These are phyloP conservation scores for Colletotrichum siamense DNA, from an alignment of 2,329 filamentous ascomycete species.

Conservation along the genomic window DNA sequence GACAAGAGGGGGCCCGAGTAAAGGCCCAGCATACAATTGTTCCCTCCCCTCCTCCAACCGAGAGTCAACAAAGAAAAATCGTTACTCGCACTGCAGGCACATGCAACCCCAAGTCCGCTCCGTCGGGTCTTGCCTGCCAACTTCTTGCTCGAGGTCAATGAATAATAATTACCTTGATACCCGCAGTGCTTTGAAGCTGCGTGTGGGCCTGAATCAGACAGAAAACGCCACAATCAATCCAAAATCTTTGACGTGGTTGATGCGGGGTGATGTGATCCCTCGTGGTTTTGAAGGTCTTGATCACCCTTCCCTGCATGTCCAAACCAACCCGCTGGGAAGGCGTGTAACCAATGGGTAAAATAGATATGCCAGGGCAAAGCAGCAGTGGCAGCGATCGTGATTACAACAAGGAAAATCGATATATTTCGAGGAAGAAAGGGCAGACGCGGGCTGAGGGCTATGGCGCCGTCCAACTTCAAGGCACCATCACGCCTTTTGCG, in stretches of 20 bases:
- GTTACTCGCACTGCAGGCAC: neutral
- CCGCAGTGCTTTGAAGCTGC: neutral
- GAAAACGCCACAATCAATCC: neutral
- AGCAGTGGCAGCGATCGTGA: neutral
- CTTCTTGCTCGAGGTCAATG: neutral
- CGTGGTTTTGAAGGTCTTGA: neutral
- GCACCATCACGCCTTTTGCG: neutral
- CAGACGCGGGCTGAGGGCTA: neutral
- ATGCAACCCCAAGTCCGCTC: neutral
- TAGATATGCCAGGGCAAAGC: neutral
- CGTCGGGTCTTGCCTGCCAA: neutral
- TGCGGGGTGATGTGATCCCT: neutral
- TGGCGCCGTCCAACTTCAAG: conserved; percentile 4
- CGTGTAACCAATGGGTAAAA: neutral
- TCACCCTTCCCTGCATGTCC: neutral
- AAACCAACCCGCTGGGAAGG: neutral
- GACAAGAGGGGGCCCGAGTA: neutral
- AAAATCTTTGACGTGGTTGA: neutral
- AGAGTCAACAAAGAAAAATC: conserved; percentile 9
- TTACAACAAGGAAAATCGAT: conserved; percentile 4
- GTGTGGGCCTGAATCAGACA: neutral
- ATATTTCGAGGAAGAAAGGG: conserved; percentile 8
- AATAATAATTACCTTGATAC: neutral
- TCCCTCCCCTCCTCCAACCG: neutral
- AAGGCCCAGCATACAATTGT: neutral